These are phyloP conservation scores for Rhodotorula sphaerocarpa DNA, from an alignment of 768 basidiomycete genomes.

Conservation along the genomic window DNA sequence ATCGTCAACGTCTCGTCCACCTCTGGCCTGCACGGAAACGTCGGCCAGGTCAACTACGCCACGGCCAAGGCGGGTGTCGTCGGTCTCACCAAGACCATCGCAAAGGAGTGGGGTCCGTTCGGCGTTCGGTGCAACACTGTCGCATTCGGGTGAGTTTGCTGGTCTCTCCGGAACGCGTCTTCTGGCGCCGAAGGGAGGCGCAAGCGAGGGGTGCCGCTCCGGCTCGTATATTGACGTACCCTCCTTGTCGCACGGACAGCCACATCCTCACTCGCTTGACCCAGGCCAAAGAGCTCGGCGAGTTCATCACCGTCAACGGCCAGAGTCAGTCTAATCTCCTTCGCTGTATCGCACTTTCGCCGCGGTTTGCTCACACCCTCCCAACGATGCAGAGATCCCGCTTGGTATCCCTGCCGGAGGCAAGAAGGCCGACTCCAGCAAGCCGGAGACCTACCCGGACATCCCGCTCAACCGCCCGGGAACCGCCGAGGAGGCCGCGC, in stretches of 20 bases:
- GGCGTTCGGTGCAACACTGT: slow-evolving; percentile 24
- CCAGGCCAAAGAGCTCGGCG: slow-evolving; percentile 68
- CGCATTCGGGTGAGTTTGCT: slow-evolving; percentile 17
- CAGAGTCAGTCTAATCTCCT: slow-evolving; percentile 47
- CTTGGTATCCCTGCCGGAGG: slow-evolving; percentile 61
- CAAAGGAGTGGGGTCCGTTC: slow-evolving; percentile 65
- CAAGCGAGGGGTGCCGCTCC: too few relatives aligned
- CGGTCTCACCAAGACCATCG: slow-evolving; percentile 74
- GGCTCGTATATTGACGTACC: too few relatives aligned
- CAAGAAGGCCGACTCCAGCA: slow-evolving; percentile 18
- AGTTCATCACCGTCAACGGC: slow-evolving; percentile 66
- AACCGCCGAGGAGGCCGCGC: slow-evolving; percentile 67
- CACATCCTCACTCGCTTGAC: slow-evolving; percentile 58
- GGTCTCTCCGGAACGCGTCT: too few relatives aligned
- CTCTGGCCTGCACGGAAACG: slow-evolving; percentile 67
- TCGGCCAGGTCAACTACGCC: slow-evolving; percentile 56
- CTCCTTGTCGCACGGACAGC: too few relatives aligned
- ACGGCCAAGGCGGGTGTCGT: slow-evolving; percentile 51
- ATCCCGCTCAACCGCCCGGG: slow-evolving; percentile 60
- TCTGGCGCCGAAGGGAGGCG: too few relatives aligned
- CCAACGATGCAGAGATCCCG: slow-evolving; percentile 52
- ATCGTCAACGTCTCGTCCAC: slow-evolving; percentile 73
- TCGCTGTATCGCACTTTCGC: background rate
- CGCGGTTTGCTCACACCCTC: too few relatives aligned
- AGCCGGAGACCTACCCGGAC: slow-evolving; percentile 32